Percentiles rank a stretch among this genome's conserved stretches.
phyloP scores from a whole-genome alignment of 2,329 filamentous ascomycete species.

The Cladosporium velox region DNA sequence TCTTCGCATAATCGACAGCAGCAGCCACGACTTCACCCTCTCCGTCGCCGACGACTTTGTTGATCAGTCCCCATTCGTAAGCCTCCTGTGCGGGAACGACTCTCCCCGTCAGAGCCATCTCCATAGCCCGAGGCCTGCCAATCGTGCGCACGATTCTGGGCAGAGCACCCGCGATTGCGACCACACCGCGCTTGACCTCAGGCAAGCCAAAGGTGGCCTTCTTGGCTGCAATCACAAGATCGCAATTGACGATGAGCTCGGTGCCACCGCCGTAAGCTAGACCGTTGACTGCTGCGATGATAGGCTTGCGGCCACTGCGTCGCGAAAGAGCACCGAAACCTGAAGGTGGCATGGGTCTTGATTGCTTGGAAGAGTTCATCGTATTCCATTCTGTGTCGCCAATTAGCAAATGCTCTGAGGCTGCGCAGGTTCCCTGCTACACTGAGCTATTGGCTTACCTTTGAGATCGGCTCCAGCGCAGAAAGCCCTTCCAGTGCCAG shows the following conservation, averaged over 20 bases:
- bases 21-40: slow-evolving; percentile 53
- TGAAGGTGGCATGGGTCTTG: slow-evolving; percentile 37
- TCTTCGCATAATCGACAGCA: slow-evolving; percentile 62
- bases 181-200: slow-evolving; percentile 70
- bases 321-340: slow-evolving; percentile 70
- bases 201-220: slow-evolving; percentile 67
- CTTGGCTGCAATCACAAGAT: slow-evolving; percentile 66
- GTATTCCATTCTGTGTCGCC: slow-evolving; percentile 36
- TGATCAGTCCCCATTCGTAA: slow-evolving; percentile 68
- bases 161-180: slow-evolving; percentile 69
- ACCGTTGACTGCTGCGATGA: slow-evolving; percentile 76
- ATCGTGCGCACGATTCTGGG: slow-evolving; percentile 66
- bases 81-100: slow-evolving; percentile 62
- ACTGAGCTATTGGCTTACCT: slow-evolving; percentile 28
- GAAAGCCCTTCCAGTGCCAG: slow-evolving; percentile 39
- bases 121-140: slow-evolving; percentile 68
- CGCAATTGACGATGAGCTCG: slow-evolving; percentile 72
- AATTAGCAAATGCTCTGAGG: not conserved
- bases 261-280: slow-evolving; percentile 74
- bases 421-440: not conserved
- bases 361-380: slow-evolving; percentile 30
- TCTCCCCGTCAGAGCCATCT: slow-evolving; percentile 68
- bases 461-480: slow-evolving; percentile 42
- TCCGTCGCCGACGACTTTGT: slow-evolving; percentile 56
- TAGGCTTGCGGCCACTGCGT: slow-evolving; percentile 69